These are phyloP conservation scores for Dalbergia cultrata DNA, from an alignment of 306 rosid genomes.

Conservation along the genomic window DNA sequence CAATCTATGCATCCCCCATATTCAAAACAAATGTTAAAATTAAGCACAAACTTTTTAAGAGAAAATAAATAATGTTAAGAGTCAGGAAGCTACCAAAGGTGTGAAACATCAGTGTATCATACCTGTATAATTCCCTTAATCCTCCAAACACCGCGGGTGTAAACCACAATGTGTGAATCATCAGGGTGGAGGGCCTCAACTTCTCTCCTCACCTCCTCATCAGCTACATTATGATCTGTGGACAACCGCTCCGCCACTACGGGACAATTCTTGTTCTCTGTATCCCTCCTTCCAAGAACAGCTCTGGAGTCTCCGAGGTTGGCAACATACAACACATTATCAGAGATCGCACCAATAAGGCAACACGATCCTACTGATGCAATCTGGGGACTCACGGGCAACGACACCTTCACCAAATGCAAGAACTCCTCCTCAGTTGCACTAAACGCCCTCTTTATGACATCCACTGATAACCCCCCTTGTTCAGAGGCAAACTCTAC, in stretches of 20 bases:
- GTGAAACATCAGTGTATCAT: slow-evolving; percentile 11
- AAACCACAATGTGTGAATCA: slow-evolving; percentile 81
- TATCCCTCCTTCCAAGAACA: slow-evolving; percentile 79
- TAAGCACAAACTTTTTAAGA: neutral
- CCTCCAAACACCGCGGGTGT: slow-evolving; percentile 91
- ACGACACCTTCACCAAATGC: slow-evolving; percentile 71
- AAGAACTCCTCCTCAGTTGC: slow-evolving; percentile 89
- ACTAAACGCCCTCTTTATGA: slow-evolving; percentile 85
- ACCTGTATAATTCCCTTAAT: slow-evolving; percentile 99
- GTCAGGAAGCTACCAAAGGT: slow-evolving; percentile 4
- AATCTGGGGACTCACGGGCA: slow-evolving; percentile 71
- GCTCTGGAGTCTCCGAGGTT: slow-evolving; percentile 96
- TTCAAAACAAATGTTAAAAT: slow-evolving; percentile 14
- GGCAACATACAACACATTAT: slow-evolving; percentile 78
- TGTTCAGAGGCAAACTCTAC: slow-evolving; percentile 84
- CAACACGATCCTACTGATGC: slow-evolving; percentile 96
- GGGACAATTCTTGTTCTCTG: slow-evolving; percentile 26
- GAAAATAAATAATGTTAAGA: neutral
- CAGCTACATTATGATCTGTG: slow-evolving; percentile 90
- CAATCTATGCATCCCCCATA: neutral
- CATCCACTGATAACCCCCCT: slow-evolving; percentile 87
- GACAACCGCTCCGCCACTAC: slow-evolving; percentile 88
- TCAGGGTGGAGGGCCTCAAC: slow-evolving; percentile 95
- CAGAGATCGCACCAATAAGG: slow-evolving; percentile 87
- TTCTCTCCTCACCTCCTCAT: slow-evolving; percentile 91